phyloP scores from a whole-genome alignment of 2,329 filamentous ascomycete species.

The Coniosporium tulheliwenetii region DNA sequence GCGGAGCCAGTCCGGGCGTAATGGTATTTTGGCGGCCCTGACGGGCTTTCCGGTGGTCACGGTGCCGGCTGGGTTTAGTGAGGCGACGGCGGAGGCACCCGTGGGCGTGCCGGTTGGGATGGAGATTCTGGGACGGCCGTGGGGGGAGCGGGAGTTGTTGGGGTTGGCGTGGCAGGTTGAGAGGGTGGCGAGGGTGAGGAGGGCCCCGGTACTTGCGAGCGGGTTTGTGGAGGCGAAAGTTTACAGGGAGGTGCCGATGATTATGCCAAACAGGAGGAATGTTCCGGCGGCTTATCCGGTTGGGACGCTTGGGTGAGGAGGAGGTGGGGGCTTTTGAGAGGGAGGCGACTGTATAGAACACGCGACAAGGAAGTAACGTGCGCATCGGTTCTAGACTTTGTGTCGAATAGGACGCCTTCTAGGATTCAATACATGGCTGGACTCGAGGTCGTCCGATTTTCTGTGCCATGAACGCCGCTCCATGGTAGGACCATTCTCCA shows the following conservation, averaged over 20 bases:
- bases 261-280: constrained; percentile 26
- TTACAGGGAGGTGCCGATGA: constrained; percentile 27
- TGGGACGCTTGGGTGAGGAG: constrained; percentile 12
- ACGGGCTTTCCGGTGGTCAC: constrained; percentile 38
- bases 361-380: no score
- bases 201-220: constrained; percentile 29
- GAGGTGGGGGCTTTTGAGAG: constrained; percentile 4
- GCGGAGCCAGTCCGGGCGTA: constrained; percentile 42
- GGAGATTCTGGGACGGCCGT: constrained; percentile 44
- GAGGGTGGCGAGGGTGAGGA: constrained; percentile 28
- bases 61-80: constrained; percentile 38
- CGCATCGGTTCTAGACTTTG: no score
- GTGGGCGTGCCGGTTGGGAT: constrained; percentile 47
- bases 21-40: constrained; percentile 39
- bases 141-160: constrained; percentile 38
- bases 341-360: no score
- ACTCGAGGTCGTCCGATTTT: no score
- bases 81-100: constrained; percentile 30
- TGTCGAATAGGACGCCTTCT: no score
- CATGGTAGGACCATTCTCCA: no score
- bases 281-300: constrained; percentile 32
- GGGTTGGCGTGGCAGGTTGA: constrained; percentile 37
- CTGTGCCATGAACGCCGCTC: no score
- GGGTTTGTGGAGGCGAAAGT: constrained; percentile 19
- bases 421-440: no score